These are phyloP conservation scores for Favolaschia claudopus DNA, from an alignment of 768 basidiomycete species.

Conservation along the genomic window DNA sequence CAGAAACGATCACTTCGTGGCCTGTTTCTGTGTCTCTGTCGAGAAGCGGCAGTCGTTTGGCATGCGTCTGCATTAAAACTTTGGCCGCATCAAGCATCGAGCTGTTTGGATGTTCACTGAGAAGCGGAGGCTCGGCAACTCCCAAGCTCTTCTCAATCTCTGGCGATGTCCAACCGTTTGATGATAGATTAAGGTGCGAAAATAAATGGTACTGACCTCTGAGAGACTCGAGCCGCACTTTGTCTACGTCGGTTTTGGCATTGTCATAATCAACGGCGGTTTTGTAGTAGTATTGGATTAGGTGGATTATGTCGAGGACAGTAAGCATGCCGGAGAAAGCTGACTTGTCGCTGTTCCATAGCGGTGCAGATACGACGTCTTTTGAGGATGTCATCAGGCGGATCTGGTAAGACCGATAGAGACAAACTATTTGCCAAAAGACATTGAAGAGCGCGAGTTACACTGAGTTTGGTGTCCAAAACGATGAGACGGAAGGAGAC, in stretches of 20 bases:
- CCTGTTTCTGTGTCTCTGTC: slow-evolving; percentile 94
- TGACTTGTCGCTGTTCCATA: slow-evolving; percentile 96
- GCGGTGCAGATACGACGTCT: slow-evolving; percentile 97
- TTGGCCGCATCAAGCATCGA: slow-evolving; percentile 91
- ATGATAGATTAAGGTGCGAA: neutral
- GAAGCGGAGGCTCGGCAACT: slow-evolving; percentile 90
- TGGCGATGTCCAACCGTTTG: slow-evolving; percentile 49
- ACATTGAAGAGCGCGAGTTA: slow-evolving; percentile 93
- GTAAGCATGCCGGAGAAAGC: slow-evolving; percentile 98
- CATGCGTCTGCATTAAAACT: slow-evolving; percentile 93
- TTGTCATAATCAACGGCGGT: slow-evolving; percentile 74
- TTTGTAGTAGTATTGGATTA: slow-evolving; percentile 98
- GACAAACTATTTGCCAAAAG: slow-evolving; percentile 77
- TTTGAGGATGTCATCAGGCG: slow-evolving; percentile 23
- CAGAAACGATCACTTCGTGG: slow-evolving; percentile 94
- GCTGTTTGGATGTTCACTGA: slow-evolving; percentile 86
- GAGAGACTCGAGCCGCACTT: slow-evolving; percentile 86
- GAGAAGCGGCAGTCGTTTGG: slow-evolving; percentile 91
- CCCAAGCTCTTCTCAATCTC: slow-evolving; percentile 94
- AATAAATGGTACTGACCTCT: slow-evolving; percentile 65
- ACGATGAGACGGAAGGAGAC: slow-evolving; percentile 97
- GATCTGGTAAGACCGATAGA: slow-evolving; percentile 6
- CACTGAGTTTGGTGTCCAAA: slow-evolving; percentile 93
- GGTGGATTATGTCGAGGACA: slow-evolving; percentile 97
- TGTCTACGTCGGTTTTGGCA: slow-evolving; percentile 91